Evolutionary conservation across 768 basidiomycete species (phyloP), one percentile per base, ranked within the genome.

Genomic region (Lentinula guzmanii): DNA sequence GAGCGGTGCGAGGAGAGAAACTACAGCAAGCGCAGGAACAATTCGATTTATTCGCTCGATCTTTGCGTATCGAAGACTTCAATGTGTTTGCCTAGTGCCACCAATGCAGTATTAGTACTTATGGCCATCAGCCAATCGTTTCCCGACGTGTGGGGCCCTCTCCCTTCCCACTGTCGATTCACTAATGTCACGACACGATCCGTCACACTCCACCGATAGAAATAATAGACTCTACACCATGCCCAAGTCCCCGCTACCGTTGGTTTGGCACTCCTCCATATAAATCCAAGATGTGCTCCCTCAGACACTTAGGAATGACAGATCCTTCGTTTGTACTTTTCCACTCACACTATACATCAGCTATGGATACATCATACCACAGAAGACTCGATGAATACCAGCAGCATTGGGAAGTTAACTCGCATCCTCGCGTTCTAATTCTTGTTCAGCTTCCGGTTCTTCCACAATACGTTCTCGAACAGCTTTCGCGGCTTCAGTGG

Each of bases 401-500:
- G 9, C 46, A 10, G 18, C 21, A 48, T 24, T 11, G 10, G 46
- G 7, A 48, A 18, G n/a, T 18, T 52, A 52, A 15, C 51, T 31
- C 16, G 34, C 51, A 33, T 28, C 50, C 11, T 33, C 41, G 37
- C 21, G 57, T 15, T 60, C 59, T 11, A 45, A 33, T 34, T 64
- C 79, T 67, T 82, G 80, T n/a, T 81, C 87, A 68, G 85, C 87
- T 66, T 86, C 84, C 4, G 83, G 84, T 55, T 86, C 83, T 68
- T 85, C 83, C 41, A 87, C 82, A 59, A 93, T 94, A 54, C 82
- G 80, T 61, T 91, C 88, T 63, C 83, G 79, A 45, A 86, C 78
- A 24, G 76, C 66, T 42, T 75, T 73, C 66, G 78, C 68, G 16
- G 74, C 76, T 21, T 79, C 81, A 16, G 80, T 79, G 8, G 81